Conservation (phyloP, 1,284 basidiomycete species). For the Puccinia novopanici region DNA sequence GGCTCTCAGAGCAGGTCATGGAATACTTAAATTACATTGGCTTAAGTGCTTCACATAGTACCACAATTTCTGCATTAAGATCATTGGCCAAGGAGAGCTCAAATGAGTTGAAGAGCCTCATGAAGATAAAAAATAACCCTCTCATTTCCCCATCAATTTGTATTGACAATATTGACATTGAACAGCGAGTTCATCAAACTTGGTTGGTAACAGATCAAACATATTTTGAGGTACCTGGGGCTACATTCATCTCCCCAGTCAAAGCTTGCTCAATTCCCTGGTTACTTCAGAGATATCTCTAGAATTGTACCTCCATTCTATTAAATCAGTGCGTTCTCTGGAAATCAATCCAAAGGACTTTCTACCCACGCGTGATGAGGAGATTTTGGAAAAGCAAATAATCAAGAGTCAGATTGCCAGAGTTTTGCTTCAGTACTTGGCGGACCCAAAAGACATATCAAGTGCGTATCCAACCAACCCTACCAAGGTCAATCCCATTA, state of each 20-base stretch:
- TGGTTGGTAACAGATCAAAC: neutral
- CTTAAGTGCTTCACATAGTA: neutral
- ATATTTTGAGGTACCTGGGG: neutral
- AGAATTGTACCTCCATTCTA: neutral
- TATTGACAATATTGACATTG: conserved; percentile 24
- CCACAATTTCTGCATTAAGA: neutral
- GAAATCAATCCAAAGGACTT: conserved; percentile 10
- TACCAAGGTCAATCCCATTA: neutral
- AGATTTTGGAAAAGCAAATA: neutral
- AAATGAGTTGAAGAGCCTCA: neutral
- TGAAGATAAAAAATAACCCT: neutral
- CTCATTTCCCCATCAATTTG: neutral
- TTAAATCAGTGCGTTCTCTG: neutral
- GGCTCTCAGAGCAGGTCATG: neutral
- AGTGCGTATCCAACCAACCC: neutral
- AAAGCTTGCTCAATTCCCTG: neutral
- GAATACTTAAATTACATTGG: conserved; percentile 24
- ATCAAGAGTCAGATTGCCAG: conserved; percentile 17
- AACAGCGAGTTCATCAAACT: conserved; percentile 1
- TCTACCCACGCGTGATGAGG: neutral
- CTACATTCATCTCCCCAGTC: neutral
- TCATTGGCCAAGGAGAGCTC: neutral
- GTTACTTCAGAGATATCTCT: neutral
- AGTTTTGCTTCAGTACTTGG: neutral
- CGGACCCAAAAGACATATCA: neutral